These are phyloP conservation scores for Umbelopsis sp. DNA, from an alignment of 192 early-diverging fungal species.

Conservation along the genomic window DNA sequence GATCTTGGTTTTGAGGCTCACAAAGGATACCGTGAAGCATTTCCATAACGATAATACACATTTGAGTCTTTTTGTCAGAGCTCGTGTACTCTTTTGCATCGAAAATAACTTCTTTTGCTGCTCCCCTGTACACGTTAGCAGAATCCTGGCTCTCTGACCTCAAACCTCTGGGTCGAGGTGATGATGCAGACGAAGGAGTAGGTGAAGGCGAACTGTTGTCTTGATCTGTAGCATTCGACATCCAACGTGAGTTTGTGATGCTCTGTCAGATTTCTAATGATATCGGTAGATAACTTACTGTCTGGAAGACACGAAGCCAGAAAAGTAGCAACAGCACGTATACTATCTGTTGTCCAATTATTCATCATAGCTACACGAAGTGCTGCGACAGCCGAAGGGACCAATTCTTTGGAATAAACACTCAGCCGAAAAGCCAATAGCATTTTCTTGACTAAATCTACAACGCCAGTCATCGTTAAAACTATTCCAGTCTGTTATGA, in stretches of 20 bases:
- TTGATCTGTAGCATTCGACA: neutral
- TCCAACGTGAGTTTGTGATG: neutral
- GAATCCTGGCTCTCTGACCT: slow-evolving; percentile 2
- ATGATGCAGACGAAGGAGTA: neutral
- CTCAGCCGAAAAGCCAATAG: slow-evolving; percentile 57
- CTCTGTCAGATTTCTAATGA: neutral
- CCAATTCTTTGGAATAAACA: slow-evolving; percentile 56
- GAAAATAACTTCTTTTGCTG: slow-evolving; percentile 17
- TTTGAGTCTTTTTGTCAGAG: slow-evolving; percentile 19
- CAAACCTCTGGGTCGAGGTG: neutral
- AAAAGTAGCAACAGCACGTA: slow-evolving; percentile 61
- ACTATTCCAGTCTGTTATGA: neutral
- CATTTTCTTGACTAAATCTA: slow-evolving; percentile 68
- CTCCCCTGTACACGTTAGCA: neutral
- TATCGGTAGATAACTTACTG: slow-evolving; percentile 26
- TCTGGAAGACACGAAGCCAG: slow-evolving; percentile 63
- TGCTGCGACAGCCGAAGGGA: slow-evolving; percentile 51
- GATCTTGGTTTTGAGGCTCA: slow-evolving; percentile 44
- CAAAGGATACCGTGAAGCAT: slow-evolving; percentile 67
- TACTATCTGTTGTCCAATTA: slow-evolving; percentile 61
- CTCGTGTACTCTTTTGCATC: slow-evolving; percentile 8
- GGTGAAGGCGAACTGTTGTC: neutral
- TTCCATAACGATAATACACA: slow-evolving; percentile 54
- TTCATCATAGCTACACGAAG: slow-evolving; percentile 56
- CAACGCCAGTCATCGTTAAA: neutral